Evolutionary conservation across 192 early-diverging fungal species (phyloP).

Genomic region (Coemansia sp.): DNA sequence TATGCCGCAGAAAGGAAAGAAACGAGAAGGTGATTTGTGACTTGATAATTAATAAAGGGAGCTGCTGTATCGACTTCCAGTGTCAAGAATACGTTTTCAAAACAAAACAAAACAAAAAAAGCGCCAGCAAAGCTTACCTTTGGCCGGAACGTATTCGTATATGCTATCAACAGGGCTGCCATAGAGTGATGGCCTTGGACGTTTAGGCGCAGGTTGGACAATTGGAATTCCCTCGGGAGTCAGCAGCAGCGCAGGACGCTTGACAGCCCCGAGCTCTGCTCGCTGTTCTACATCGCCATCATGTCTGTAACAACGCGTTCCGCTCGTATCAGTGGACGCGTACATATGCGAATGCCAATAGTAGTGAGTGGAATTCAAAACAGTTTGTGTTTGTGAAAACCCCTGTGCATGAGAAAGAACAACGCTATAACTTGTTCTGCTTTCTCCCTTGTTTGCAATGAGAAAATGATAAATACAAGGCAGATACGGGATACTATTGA

Average conservation of each 20-base stretch:
- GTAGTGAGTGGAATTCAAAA: neutral
- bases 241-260: neutral
- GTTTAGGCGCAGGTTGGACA: constrained; percentile 13
- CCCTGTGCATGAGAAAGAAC: neutral
- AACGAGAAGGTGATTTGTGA: neutral
- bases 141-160: neutral
- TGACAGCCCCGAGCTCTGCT: neutral
- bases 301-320: neutral
- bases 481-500: no score
- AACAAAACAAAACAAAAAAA: neutral
- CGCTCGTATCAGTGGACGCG: neutral
- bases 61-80: no score
- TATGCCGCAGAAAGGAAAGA: neutral
- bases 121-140: neutral
- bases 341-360: neutral
- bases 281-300: neutral
- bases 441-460: neutral
- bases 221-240: constrained; percentile 11
- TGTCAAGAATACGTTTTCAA: no score
- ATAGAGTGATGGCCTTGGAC: neutral
- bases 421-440: neutral
- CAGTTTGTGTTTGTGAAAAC: neutral
- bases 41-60: no score
- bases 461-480: no score
- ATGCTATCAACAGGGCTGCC: neutral